Base-by-base conservation (phyloP, 495 filamentous ascomycete genomes). In the Beverwykella pulmonaria region DNA sequence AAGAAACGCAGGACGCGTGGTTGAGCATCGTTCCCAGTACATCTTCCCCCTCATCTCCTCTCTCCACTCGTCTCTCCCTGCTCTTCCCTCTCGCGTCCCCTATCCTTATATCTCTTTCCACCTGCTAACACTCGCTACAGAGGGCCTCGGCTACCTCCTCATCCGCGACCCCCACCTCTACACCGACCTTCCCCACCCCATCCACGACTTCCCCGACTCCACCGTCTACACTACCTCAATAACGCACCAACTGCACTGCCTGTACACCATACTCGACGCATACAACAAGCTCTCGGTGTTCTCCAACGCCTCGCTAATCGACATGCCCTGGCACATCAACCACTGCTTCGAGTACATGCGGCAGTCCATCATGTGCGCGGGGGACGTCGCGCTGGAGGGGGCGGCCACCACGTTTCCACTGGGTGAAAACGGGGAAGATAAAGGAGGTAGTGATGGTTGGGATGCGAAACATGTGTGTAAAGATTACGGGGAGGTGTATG, bases 321-420 rank as follows among this genome's bases (percentile, higher is more conserved):
- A 72, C 7, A 76, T 80, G 70, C 79, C 80, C 54, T 80, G 79
- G 80, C 80, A 82, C 61, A 79, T 81, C 73, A 79, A 78, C 27
- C 80, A 82, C 74, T 82, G 80, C 73, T 80, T 81, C 67, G 79
- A 81, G 53, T 81, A 81, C 59, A 76, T 82, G 74, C 69, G 80
- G 19, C 81, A 82, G 59, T 76, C 78, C 10, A 78, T 82, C 41
- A 77, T 81, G 77, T 82, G 80, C 53, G 78, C 75, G 26, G 75
- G 77, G 17, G 80, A 81, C 58, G 78, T 79, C 57, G 80, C 81
- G n/a, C 72, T 82, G 5, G 80, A 82, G 63, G 76, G 77, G 1
- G 75, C 73, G 7, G 76, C 77, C 61, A 80, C 79, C 0, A 79
- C 79, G 0, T 82, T 80, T 60, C 78, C 79, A 0, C 76, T 76